phyloP scores from a whole-genome alignment of 257 asterid genomes.

The Lantana camara region DNA sequence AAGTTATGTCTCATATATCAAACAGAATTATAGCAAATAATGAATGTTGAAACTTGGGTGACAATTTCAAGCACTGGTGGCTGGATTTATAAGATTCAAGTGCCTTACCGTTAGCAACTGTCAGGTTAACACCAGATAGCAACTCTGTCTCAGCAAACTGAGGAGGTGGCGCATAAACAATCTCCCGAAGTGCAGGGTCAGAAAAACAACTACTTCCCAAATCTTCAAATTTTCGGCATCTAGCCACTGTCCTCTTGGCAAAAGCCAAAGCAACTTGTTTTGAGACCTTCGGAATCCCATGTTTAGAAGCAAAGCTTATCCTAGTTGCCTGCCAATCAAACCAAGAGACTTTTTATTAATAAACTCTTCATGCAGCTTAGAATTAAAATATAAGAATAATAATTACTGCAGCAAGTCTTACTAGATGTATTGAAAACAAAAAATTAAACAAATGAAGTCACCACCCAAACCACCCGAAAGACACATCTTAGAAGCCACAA shows the following conservation, averaged over 20 bases:
- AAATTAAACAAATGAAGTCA: not conserved
- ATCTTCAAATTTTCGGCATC: slow-evolving; percentile 74
- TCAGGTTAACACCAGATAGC: slow-evolving; percentile 40
- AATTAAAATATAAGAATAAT: slow-evolving; percentile 13
- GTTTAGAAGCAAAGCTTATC: slow-evolving; percentile 75
- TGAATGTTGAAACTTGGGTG: too few species aligned
- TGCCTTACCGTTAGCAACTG: slow-evolving; percentile 45
- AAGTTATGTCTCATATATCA: not conserved
- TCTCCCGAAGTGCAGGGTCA: slow-evolving; percentile 68
- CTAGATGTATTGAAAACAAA: slow-evolving; percentile 4
- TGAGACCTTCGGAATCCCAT: slow-evolving; percentile 79
- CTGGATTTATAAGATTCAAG: slow-evolving; percentile 14
- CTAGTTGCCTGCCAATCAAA: slow-evolving; percentile 81
- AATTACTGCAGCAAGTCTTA: slow-evolving; percentile 7
- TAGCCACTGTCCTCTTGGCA: slow-evolving; percentile 73
- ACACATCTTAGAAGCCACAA: too few species aligned
- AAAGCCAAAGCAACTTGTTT: slow-evolving; percentile 77
- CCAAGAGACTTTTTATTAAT: slow-evolving; percentile 20
- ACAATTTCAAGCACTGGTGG: not conserved
- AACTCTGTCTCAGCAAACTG: slow-evolving; percentile 55
- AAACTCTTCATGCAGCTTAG: slow-evolving; percentile 16
- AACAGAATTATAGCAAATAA: too few species aligned
- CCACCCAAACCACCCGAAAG: too few species aligned
- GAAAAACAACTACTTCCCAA: slow-evolving; percentile 80
- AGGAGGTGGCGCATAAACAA: slow-evolving; percentile 82